Evolutionary conservation across 495 filamentous ascomycete species (phyloP).

Genomic region (Penicillium manginii): DNA sequence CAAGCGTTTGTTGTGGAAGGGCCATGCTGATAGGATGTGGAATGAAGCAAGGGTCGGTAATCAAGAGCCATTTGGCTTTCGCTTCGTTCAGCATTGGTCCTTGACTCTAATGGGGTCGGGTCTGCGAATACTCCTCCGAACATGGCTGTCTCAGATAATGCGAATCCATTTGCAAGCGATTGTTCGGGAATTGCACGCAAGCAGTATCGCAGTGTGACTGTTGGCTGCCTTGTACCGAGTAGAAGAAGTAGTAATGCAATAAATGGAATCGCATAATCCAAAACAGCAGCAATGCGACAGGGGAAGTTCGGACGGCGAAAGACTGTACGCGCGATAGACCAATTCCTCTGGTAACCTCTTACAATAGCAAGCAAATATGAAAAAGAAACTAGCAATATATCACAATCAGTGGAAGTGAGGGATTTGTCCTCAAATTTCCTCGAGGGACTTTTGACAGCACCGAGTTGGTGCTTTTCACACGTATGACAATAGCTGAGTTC

Average conservation of each 20-base stretch:
- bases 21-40: not conserved
- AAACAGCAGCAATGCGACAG: no score
- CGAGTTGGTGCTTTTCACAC: no score
- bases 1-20: not conserved
- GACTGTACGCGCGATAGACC: no score
- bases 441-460: no score
- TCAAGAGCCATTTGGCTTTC: not conserved
- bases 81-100: not conserved
- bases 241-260: not conserved
- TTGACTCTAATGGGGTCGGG: not conserved
- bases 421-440: no score
- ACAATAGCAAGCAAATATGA: no score
- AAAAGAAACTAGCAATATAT: no score
- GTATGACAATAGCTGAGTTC: no score
- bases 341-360: no score
- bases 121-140: not conserved
- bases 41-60: not conserved
- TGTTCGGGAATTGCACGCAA: not conserved
- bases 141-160: not conserved
- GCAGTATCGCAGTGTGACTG: not conserved
- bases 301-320: no score
- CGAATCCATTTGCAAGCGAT: not conserved
- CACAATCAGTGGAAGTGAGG: no score
- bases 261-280: no score
- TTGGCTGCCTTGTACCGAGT: not conserved